Percentiles rank a stretch among this genome's conserved stretches.
Conservation (phyloP, 169 alveolate genomes). For the Plasmodium chabaudi region DNA sequence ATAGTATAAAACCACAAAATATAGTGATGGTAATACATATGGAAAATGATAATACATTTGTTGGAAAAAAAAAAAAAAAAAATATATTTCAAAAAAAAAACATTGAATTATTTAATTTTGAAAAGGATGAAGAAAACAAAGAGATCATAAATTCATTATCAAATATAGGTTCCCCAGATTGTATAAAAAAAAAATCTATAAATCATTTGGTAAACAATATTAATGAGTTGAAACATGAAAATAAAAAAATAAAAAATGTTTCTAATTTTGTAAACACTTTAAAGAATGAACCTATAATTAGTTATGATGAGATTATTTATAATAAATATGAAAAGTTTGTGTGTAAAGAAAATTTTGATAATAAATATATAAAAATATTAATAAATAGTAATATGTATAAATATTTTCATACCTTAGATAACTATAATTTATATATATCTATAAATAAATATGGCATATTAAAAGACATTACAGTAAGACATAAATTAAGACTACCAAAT, state of each 20-base stretch:
- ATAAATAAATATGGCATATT: conserved; percentile 26
- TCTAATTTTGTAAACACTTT: not conserved
- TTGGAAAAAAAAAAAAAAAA: not conserved
- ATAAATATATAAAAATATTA: conserved; percentile 43
- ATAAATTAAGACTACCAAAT: conserved; percentile 25
- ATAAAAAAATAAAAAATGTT: not conserved
- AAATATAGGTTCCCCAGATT: conserved; percentile 13
- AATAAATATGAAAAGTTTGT: conserved; percentile 21
- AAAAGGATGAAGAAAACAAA: conserved; percentile 47
- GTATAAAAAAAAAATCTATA: not conserved
- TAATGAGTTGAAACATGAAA: conserved; percentile 21
- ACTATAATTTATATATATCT: conserved; percentile 40
- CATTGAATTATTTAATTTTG: conserved; percentile 23
- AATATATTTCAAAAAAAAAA: not conserved
- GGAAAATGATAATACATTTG: not conserved
- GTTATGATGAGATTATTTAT: conserved; percentile 31
- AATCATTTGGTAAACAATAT: conserved; percentile 29
- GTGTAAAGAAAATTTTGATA: not conserved
- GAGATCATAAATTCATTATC: conserved; percentile 37
- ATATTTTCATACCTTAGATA: conserved; percentile 39
- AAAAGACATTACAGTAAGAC: conserved; percentile 49
- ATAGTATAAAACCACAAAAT: conserved; percentile 9
- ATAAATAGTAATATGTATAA: conserved; percentile 48
- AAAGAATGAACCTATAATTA: not conserved
- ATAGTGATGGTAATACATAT: not conserved